phyloP scores from a whole-genome alignment of 1,284 basidiomycete genomes.

The Cutaneotrichosporon mucoides region DNA sequence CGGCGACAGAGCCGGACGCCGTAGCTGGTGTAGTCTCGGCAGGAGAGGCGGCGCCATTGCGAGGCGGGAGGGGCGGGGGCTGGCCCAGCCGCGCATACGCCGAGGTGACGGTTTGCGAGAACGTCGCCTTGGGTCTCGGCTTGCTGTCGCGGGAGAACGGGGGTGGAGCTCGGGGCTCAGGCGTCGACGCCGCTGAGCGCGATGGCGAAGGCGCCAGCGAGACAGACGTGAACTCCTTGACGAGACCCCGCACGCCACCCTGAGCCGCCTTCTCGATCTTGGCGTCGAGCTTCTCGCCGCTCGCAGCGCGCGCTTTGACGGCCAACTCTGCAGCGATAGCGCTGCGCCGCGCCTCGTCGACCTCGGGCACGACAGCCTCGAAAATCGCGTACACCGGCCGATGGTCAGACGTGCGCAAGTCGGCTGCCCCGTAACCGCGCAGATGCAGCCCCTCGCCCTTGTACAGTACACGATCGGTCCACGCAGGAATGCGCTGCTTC shows the following conservation, averaged over 20 bases:
- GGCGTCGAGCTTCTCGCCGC: slow-evolving; percentile 12
- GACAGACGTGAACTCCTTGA: slow-evolving; percentile 21
- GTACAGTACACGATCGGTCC: slow-evolving; percentile 95
- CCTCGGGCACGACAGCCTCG: slow-evolving; percentile 66
- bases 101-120: slow-evolving; percentile 6
- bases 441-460: slow-evolving; percentile 55
- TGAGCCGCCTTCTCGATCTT: slow-evolving; percentile 13
- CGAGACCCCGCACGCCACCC: slow-evolving; percentile 23
- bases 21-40: not conserved
- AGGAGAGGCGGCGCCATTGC: slow-evolving; percentile 9
- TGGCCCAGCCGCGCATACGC: slow-evolving; percentile 12
- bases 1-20: not conserved
- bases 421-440: slow-evolving; percentile 58
- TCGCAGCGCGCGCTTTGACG: slow-evolving; percentile 8
- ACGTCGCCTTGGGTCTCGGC: not conserved
- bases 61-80: slow-evolving; percentile 19
- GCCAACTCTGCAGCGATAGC: slow-evolving; percentile 7
- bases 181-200: slow-evolving; percentile 2
- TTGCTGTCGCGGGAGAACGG: slow-evolving; percentile 14
- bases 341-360: slow-evolving; percentile 71
- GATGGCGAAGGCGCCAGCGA: slow-evolving; percentile 7
- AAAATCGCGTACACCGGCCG: slow-evolving; percentile 88
- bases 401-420: slow-evolving; percentile 87
- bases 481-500: slow-evolving; percentile 93
- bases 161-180: slow-evolving; percentile 9